Conservation (phyloP, 805 yeast genomes). For the Babjeviella inositovora region DNA sequence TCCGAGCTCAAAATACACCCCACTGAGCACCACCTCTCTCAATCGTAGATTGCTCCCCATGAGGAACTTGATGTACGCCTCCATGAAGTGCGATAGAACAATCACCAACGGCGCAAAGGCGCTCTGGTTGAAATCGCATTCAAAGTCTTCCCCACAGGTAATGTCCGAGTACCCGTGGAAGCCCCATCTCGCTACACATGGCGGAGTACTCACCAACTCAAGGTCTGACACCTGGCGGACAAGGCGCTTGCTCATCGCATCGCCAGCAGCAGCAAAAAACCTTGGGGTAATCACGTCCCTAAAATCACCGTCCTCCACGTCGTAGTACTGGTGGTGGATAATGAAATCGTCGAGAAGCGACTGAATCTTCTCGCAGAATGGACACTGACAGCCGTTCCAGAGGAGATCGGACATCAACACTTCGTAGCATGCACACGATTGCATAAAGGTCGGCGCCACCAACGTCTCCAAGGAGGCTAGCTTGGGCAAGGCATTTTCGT, state of each 20-base stretch:
- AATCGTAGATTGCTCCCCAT: conserved; percentile 14
- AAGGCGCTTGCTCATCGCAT: conserved; percentile 18
- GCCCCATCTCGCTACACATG: conserved; percentile 21
- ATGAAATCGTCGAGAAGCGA: conserved; percentile 41
- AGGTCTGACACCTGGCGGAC: conserved; percentile 11
- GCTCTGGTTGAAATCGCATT: conserved; percentile 25
- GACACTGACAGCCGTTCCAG: conserved; percentile 69
- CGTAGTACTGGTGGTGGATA: conserved; percentile 48
- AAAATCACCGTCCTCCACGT: conserved; percentile 22
- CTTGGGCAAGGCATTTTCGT: conserved; percentile 28
- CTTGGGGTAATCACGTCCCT: conserved; percentile 48
- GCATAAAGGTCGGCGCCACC: conserved; percentile 42
- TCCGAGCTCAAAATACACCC: conserved; percentile 17
- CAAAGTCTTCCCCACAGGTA: conserved; percentile 17
- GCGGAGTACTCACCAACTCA: conserved; percentile 12
- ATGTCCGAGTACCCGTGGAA: conserved; percentile 28
- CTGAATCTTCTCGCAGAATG: conserved; percentile 31
- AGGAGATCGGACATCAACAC: conserved; percentile 50
- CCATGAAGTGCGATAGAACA: conserved; percentile 29
- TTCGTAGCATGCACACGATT: conserved; percentile 51
- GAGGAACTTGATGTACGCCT: conserved; percentile 19
- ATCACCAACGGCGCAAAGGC: conserved; percentile 20
- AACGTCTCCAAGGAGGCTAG: conserved; percentile 22
- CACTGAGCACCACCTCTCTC: conserved; percentile 16
- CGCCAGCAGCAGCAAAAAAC: conserved; percentile 35